Conservation (phyloP, 805 yeast genomes). For the Candida chilensis region DNA sequence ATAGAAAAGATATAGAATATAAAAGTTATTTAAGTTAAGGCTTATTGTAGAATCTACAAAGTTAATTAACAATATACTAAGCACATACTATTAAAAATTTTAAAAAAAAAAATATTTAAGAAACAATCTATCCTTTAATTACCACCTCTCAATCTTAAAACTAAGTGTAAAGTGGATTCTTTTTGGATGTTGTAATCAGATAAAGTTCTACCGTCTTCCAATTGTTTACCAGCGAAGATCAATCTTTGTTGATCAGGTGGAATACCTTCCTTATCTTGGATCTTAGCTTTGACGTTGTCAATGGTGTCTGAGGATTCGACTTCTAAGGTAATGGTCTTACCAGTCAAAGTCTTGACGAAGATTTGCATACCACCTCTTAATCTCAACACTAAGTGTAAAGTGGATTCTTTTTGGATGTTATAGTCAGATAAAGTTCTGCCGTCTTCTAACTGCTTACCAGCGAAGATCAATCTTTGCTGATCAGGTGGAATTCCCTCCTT, state of each 20-base stretch:
- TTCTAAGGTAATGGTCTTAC: conserved; percentile 76
- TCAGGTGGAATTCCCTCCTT: conserved; percentile 36
- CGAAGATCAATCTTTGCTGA: conserved; percentile 34
- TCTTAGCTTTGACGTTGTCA: conserved; percentile 93
- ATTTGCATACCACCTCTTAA: conserved; percentile 46
- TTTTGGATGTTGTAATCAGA: conserved; percentile 98
- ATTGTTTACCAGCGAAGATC: conserved; percentile 96
- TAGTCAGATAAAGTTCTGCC: conserved; percentile 24
- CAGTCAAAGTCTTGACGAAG: conserved; percentile 48
- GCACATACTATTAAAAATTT: conserved; percentile 22
- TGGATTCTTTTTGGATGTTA: conserved; percentile 38
- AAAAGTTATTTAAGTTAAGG: neutral
- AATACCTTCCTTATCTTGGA: conserved; percentile 95
- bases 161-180: conserved; percentile 94
- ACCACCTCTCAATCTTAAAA: conserved; percentile 97
- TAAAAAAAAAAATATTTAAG: no score
- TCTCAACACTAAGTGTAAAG: conserved; percentile 22
- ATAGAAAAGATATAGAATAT: neutral
- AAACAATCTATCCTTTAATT: no score
- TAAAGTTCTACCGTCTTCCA: conserved; percentile 93
- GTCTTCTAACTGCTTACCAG: conserved; percentile 38
- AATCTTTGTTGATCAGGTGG: conserved; percentile 98
- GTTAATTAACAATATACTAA: conserved; percentile 4
- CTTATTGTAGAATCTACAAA: neutral
- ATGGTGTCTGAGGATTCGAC: conserved; percentile 97